Percentiles rank a stretch among this genome's conserved stretches.
phyloP scores from a whole-genome alignment of 306 rosid genomes.

The Vigna mungo region DNA sequence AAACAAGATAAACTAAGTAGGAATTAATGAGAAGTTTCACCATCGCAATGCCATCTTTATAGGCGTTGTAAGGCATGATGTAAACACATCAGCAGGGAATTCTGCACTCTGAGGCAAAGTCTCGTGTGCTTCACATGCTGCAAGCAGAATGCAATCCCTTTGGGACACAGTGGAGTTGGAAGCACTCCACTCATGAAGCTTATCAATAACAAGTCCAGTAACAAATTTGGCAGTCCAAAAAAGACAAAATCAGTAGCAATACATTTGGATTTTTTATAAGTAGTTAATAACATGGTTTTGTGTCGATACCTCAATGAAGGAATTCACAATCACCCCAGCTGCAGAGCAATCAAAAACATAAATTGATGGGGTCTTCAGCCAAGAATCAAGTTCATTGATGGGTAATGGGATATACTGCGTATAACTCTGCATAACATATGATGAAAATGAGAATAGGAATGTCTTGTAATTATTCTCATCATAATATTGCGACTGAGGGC shows the following conservation, averaged over 20 bases:
- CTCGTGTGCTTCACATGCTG: constrained; percentile 97
- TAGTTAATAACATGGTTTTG: constrained; percentile 34
- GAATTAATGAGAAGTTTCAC: constrained; percentile 58
- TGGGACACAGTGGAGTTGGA: constrained; percentile 74
- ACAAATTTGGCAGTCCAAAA: constrained; percentile 36
- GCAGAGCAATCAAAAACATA: constrained; percentile 99
- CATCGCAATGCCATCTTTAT: constrained; percentile 98
- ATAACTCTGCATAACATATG: constrained; percentile 72
- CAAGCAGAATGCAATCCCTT: constrained; percentile 97
- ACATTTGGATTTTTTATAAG: constrained; percentile 12
- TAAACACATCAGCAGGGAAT: constrained; percentile 97
- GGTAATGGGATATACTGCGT: constrained; percentile 97
- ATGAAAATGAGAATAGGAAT: constrained; percentile 38
- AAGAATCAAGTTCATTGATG: constrained; percentile 88
- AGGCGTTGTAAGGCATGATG: constrained; percentile 98
- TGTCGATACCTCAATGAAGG: constrained; percentile 75
- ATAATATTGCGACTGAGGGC: constrained; percentile 7
- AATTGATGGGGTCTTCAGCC: constrained; percentile 99
- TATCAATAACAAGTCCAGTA: constrained; percentile 47
- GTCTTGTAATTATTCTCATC: neutral
- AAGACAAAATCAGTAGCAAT: constrained; percentile 35
- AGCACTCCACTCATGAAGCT: constrained; percentile 87
- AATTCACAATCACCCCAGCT: constrained; percentile 87
- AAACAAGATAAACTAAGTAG: constrained; percentile 22
- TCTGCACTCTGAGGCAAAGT: constrained; percentile 98